phyloP scores from a whole-genome alignment of 345 rosid genomes.

The Eucalyptus globulus region DNA sequence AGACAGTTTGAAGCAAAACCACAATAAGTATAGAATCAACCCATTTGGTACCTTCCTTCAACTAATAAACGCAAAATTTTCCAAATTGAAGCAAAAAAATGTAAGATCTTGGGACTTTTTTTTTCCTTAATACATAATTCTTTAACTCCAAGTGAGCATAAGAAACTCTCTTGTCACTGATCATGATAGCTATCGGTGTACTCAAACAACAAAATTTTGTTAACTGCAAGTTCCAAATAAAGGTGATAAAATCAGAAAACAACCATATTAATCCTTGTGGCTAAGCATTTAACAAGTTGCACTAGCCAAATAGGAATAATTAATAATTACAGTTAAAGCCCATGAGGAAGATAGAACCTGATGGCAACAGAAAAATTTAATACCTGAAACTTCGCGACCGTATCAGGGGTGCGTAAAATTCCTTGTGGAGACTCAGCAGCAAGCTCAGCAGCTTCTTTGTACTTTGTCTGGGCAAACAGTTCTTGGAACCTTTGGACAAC shows the following conservation, averaged over 20 bases:
- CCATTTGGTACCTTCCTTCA: background rate
- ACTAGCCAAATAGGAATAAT: background rate
- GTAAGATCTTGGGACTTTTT: background rate
- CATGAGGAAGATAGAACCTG: background rate
- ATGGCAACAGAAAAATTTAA: background rate
- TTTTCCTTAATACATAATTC: background rate
- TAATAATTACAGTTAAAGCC: background rate
- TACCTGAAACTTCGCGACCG: conserved; percentile 98
- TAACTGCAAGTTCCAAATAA: background rate
- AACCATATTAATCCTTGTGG: background rate
- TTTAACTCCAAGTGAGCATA: background rate
- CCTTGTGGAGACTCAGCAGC: conserved; percentile 99
- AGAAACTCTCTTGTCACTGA: background rate
- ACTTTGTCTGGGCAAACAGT: conserved; percentile 91
- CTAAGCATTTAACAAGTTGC: background rate
- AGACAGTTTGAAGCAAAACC: background rate
- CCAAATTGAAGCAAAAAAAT: background rate
- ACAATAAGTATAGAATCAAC: background rate
- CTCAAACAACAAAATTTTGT: background rate
- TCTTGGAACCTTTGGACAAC: conserved; percentile 99
- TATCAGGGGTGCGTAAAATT: conserved; percentile 91
- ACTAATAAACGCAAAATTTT: background rate
- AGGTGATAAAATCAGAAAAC: background rate
- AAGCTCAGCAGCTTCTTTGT: conserved; percentile 99
- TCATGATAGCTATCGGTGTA: background rate